Evolutionary conservation across 495 filamentous ascomycete species (phyloP).

Genomic region (Penicillium chermesinum): DNA sequence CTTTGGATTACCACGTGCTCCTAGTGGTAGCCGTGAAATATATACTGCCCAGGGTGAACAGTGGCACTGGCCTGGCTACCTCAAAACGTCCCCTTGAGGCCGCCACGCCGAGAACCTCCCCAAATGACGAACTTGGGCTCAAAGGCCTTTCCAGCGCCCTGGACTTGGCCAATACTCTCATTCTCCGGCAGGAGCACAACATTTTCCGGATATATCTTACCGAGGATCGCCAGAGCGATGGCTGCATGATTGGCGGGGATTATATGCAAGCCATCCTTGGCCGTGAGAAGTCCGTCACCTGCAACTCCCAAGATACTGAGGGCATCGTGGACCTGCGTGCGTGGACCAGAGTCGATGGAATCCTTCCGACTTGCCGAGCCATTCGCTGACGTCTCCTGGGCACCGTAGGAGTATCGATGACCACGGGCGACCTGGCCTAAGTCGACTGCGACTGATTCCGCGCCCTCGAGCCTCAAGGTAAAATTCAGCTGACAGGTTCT

Average conservation of each 20-base stretch:
- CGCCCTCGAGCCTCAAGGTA: conserved; percentile 10
- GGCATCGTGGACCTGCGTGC: conserved; percentile 9
- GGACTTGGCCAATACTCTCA: conserved; percentile 4
- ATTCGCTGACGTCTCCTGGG: not conserved
- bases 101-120: conserved; percentile 9
- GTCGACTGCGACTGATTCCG: conserved; percentile 16
- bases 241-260: conserved; percentile 15
- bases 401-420: conserved; percentile 24
- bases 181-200: conserved; percentile 18
- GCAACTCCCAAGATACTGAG: conserved; percentile 6
- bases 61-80: no score
- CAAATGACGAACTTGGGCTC: conserved; percentile 27
- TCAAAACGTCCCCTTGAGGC: conserved; percentile 5
- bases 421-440: conserved; percentile 31
- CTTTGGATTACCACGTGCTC: no score
- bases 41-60: no score
- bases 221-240: conserved; percentile 23
- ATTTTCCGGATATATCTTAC: conserved; percentile 31
- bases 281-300: conserved; percentile 12
- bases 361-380: no score
- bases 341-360: no score
- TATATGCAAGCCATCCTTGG: conserved; percentile 19
- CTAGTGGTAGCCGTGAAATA: no score
- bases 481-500: conserved; percentile 12
- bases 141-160: conserved; percentile 20